phyloP scores from a whole-genome alignment of 192 early-diverging fungal species.

The Mortierella claussenii region DNA sequence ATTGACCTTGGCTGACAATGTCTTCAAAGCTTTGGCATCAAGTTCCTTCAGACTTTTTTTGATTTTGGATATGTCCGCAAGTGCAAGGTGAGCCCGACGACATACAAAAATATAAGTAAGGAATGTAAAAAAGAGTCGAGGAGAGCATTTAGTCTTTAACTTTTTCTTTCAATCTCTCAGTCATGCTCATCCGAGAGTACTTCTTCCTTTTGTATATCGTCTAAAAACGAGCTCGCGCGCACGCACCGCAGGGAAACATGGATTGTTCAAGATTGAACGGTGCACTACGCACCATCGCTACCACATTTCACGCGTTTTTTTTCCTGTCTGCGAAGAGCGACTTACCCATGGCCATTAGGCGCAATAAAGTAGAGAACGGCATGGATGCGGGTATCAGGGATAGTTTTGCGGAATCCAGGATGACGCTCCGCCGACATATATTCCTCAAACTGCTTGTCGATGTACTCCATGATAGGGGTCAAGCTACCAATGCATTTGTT shows the following conservation, averaged over 20 bases:
- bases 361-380: constrained; percentile 97
- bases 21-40: constrained; percentile 74
- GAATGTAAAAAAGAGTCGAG: constrained; percentile 6
- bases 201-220: background rate
- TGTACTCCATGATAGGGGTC: constrained; percentile 93
- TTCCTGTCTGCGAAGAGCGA: background rate
- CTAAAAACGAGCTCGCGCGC: background rate
- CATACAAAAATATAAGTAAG: constrained; percentile 4
- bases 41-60: constrained; percentile 60
- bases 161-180: background rate
- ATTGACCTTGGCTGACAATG: constrained; percentile 78
- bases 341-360: constrained; percentile 90
- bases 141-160: background rate
- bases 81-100: background rate
- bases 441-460: constrained; percentile 95
- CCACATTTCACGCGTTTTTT: too few relatives aligned
- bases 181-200: background rate
- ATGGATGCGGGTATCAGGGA: constrained; percentile 93
- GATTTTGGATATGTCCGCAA: too few relatives aligned
- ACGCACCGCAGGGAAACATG: too few relatives aligned
- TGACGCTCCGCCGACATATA: constrained; percentile 88
- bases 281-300: too few relatives aligned
- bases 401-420: constrained; percentile 74
- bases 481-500: too few relatives aligned
- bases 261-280: too few relatives aligned